A percentile compares a stretch with the other conserved stretches of the same genome.
Conservation (phyloP, 2,329 filamentous ascomycete genomes). For the Xylaria sp. region DNA sequence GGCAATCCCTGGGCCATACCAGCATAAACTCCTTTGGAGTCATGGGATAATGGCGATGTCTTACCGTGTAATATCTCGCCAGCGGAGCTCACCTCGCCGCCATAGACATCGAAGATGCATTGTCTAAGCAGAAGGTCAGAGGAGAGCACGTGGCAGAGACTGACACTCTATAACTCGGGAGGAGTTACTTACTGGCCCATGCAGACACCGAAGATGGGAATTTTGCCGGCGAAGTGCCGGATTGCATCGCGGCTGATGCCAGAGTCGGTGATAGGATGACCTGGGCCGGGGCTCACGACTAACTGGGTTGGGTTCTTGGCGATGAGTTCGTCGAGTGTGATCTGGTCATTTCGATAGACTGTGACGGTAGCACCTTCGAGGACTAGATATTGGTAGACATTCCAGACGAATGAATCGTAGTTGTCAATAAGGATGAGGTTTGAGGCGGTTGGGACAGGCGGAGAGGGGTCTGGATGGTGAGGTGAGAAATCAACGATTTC, state of each 20-base stretch:
- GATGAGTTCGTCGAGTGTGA: conserved; percentile 85
- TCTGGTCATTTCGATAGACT: conserved; percentile 92
- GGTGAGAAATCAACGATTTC: conserved; percentile 83
- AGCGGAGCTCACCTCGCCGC: conserved; percentile 89
- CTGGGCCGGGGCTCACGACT: conserved; percentile 93
- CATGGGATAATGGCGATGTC: conserved; percentile 89
- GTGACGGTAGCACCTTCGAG: conserved; percentile 94
- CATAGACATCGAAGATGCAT: conserved; percentile 95
- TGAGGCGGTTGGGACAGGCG: conserved; percentile 79
- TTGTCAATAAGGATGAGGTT: conserved; percentile 98
- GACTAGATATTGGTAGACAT: conserved; percentile 97
- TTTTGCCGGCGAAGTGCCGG: conserved; percentile 89
- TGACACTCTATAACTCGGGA: not conserved
- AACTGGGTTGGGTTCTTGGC: conserved; percentile 89
- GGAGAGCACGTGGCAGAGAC: not conserved
- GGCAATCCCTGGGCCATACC: conserved; percentile 82
- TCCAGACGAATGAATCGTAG: conserved; percentile 99
- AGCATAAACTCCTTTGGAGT: conserved; percentile 89
- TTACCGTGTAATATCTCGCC: conserved; percentile 98
- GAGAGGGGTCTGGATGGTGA: conserved; percentile 79
- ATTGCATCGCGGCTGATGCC: conserved; percentile 95
- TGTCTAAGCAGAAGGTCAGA: conserved; percentile 65
- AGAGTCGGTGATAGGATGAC: conserved; percentile 90
- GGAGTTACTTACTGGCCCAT: conserved; percentile 83
- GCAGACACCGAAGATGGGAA: conserved; percentile 96